Conservation (phyloP, 2,329 filamentous ascomycete species). For the Sclerotinia glacialis region DNA sequence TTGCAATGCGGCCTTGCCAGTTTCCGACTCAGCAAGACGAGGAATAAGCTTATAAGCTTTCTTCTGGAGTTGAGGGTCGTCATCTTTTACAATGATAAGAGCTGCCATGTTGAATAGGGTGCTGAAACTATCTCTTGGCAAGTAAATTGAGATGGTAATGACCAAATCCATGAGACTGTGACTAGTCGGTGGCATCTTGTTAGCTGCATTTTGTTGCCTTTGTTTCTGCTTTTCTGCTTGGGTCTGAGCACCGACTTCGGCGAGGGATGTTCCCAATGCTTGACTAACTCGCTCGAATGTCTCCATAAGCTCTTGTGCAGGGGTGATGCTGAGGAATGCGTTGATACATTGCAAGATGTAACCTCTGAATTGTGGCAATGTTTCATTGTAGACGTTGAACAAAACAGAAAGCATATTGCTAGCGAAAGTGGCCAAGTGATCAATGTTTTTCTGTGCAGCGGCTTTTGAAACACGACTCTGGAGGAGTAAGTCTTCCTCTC, state of each 20-base stretch:
- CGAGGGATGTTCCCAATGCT: constrained; percentile 74
- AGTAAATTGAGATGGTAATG: constrained; percentile 91
- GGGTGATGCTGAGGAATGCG: constrained; percentile 85
- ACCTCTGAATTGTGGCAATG: constrained; percentile 84
- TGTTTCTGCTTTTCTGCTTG: constrained; percentile 62
- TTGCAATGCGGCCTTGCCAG: constrained; percentile 70
- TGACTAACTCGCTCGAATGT: constrained; percentile 85
- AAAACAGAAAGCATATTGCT: constrained; percentile 90
- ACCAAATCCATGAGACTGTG: constrained; percentile 96
- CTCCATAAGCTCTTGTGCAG: constrained; percentile 72
- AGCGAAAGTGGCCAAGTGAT: constrained; percentile 75
- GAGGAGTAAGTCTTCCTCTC: constrained; percentile 64
- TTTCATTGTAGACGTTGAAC: constrained; percentile 99
- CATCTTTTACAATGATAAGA: constrained; percentile 73
- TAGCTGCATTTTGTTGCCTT: constrained; percentile 53
- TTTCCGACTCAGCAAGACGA: constrained; percentile 76
- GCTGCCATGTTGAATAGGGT: constrained; percentile 84
- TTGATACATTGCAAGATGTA: constrained; percentile 94
- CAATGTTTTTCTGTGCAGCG: constrained; percentile 73
- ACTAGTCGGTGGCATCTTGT: constrained; percentile 83
- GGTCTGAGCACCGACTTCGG: constrained; percentile 57
- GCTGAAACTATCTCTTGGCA: constrained; percentile 81
- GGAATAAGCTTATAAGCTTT: constrained; percentile 99
- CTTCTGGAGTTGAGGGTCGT: constrained; percentile 93
- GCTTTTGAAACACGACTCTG: constrained; percentile 75